phyloP scores from a whole-genome alignment of 257 asterid genomes.

The Solanum lycopersicoides region DNA sequence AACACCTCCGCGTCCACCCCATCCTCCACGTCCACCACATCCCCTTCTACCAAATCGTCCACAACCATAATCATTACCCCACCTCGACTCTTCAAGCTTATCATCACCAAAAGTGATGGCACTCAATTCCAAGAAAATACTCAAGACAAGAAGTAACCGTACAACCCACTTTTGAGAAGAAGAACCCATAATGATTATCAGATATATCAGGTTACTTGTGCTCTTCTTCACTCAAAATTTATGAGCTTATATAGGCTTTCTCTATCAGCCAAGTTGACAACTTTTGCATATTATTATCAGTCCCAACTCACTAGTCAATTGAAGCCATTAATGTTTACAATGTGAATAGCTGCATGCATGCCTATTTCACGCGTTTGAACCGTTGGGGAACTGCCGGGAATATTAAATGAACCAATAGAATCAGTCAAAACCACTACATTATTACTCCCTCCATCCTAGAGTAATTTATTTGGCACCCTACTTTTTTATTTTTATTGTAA shows the following conservation, averaged over 20 bases:
- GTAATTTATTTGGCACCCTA: neutral
- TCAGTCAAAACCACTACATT: neutral
- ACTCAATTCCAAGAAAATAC: conserved; percentile 16
- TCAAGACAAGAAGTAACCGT: conserved; percentile 2
- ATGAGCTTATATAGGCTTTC: conserved; percentile 1
- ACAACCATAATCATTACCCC: conserved; percentile 17
- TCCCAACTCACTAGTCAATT: neutral
- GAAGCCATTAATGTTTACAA: conserved; percentile 3
- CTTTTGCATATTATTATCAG: neutral
- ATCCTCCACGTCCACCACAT: conserved; percentile 4
- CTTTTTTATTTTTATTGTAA: neutral
- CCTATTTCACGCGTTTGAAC: conserved; percentile 16
- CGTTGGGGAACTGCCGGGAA: conserved; percentile 27
- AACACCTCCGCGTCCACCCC: neutral
- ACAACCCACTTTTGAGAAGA: conserved; percentile 6
- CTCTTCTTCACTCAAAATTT: neutral
- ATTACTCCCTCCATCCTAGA: neutral
- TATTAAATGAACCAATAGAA: conserved; percentile 3
- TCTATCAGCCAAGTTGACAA: neutral
- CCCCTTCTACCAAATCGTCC: conserved; percentile 11
- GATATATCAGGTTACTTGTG: neutral
- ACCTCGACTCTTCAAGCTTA: conserved; percentile 7
- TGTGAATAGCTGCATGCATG: conserved; percentile 8
- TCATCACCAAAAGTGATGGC: conserved; percentile 7
- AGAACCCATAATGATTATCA: neutral